Base-by-base conservation (phyloP, 2,329 filamentous ascomycete genomes). In the Fusarium denticulatum region DNA sequence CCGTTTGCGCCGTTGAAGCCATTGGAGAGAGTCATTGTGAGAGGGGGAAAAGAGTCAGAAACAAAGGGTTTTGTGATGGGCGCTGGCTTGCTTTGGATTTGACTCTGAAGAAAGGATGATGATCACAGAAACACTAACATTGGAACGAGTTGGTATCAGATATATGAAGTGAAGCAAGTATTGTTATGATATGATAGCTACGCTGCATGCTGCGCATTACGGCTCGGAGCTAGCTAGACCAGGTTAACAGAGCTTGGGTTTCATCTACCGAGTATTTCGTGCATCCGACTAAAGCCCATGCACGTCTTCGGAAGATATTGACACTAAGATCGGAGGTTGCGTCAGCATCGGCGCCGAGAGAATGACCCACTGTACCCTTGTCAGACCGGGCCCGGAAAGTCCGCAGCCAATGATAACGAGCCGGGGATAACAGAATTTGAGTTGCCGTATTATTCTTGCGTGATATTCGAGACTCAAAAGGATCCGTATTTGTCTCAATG, bases 11-110 rank as follows among this genome's bases (percentile, higher is more conserved):
- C 47, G 49, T 55, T 61, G 24, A 26, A 28, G 47, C 58, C 46
- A 42, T 61, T 61, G 32, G 46, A 61, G 49, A 61, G 34, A 39
- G 58, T 34, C 58, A 61, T 61, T n/a, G 15, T 61, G 58, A n/a
- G 36, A 40, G 8, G 12, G 16, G 6, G 6, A 10, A 24, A 42
- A 42, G 52, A 42, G 34, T 56, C 52, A 56, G 36, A 56, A 37
- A 42, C 52, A 56, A 42, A 42, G 34, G 10, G 5, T 42, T 30
- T 9, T 18, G 20, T 42, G 15, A 56, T 56, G 13, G 52, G 52
- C 52, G 52, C 52, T 56, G 52, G 36, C 52, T 56, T 56, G 22
- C 36, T 56, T 56, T 56, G 52, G 11, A 16, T 42, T 55, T 56
- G 52, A 42, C 52, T 56, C 52, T 42, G 52, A 42, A 24, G 20